Percentiles rank a stretch among this genome's conserved stretches.
phyloP scores from a whole-genome alignment of 164 flowering plant species.

The Protea cynaroides region DNA sequence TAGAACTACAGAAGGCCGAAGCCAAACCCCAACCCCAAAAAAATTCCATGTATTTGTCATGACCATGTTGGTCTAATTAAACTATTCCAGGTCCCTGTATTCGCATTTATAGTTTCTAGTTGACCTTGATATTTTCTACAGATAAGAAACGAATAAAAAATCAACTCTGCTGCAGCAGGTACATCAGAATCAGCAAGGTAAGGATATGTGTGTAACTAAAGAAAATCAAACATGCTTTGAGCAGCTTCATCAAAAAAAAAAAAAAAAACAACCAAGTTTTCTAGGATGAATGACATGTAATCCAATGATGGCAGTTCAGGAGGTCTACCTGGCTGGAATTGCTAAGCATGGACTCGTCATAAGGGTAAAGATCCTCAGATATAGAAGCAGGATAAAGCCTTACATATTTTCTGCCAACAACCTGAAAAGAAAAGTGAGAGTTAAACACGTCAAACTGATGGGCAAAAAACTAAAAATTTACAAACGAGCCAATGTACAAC shows the following conservation, averaged over 20 bases:
- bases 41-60: too few relatives aligned
- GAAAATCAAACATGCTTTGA: not conserved
- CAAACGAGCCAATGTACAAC: not conserved
- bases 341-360: constrained; percentile 73
- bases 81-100: too few relatives aligned
- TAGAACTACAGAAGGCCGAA: too few relatives aligned
- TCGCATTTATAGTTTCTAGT: too few relatives aligned
- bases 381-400: constrained; percentile 79
- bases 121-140: too few relatives aligned
- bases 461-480: not conserved
- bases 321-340: constrained; percentile 84
- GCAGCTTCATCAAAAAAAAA: not conserved
- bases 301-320: not conserved
- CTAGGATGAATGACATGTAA: not conserved
- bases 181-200: too few relatives aligned
- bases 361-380: constrained; percentile 74
- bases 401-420: constrained; percentile 91
- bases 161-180: too few relatives aligned
- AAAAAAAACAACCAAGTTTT: not conserved
- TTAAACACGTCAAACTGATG: not conserved
- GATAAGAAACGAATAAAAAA: too few relatives aligned
- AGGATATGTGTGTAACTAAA: too few relatives aligned
- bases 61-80: too few relatives aligned
- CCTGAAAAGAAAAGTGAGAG: constrained; percentile 35
- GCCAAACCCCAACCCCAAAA: too few relatives aligned